Conservation (phyloP, 257 asterid genomes). For the Euphrasia confusa region DNA sequence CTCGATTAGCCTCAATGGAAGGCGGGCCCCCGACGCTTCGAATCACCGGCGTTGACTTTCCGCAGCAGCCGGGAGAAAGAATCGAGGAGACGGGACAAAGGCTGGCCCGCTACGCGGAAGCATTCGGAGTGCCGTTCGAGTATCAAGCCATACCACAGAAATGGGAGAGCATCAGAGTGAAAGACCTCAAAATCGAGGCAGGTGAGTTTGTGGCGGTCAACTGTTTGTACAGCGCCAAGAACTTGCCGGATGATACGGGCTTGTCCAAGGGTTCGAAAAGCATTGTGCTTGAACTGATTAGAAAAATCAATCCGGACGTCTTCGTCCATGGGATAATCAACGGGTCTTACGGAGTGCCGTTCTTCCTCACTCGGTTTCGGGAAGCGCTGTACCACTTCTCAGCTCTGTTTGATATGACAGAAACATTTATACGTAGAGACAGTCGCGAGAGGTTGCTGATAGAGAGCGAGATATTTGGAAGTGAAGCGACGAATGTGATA, state of each 20-base stretch:
- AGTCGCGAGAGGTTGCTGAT: conserved; percentile 50
- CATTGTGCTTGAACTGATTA: conserved; percentile 47
- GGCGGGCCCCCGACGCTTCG: conserved; percentile 68
- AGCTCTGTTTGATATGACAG: conserved; percentile 66
- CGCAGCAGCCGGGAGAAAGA: conserved; percentile 36
- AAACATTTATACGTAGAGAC: conserved; percentile 48
- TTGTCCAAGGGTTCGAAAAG: conserved; percentile 45
- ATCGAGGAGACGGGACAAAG: conserved; percentile 65
- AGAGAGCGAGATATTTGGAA: conserved; percentile 64
- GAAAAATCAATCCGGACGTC: conserved; percentile 51
- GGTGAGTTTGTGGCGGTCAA: conserved; percentile 52
- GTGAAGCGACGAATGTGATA: conserved; percentile 68
- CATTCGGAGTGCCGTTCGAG: conserved; percentile 58
- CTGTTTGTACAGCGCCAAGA: conserved; percentile 46
- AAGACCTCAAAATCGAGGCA: conserved; percentile 55
- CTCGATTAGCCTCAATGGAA: conserved; percentile 36
- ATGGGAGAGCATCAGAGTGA: conserved; percentile 58
- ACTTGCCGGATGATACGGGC: conserved; percentile 65
- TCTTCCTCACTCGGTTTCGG: conserved; percentile 65
- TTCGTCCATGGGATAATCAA: conserved; percentile 61
- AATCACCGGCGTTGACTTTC: conserved; percentile 70
- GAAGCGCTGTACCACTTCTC: conserved; percentile 75
- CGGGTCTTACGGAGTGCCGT: conserved; percentile 64
- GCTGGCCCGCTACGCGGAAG: conserved; percentile 45
- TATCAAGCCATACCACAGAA: conserved; percentile 55